phyloP scores from a whole-genome alignment of 2,329 filamentous ascomycete genomes.

The Dactylellina haptotyla region DNA sequence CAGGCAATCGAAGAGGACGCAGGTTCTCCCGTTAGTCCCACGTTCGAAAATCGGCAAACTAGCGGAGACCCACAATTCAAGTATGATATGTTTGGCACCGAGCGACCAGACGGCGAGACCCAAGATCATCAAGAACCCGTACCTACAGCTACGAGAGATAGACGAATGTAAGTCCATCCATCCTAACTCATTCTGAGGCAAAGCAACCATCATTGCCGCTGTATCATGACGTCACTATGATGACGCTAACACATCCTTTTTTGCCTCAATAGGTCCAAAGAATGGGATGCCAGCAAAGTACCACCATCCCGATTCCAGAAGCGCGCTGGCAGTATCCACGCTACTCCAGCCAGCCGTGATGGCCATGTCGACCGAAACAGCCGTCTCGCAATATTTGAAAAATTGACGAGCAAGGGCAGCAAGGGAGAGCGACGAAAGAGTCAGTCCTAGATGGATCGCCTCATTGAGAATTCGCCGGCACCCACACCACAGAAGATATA shows the following conservation, averaged over 20 bases:
- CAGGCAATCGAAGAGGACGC: constrained; percentile 40
- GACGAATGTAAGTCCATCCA: constrained; percentile 34
- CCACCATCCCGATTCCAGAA: constrained; percentile 76
- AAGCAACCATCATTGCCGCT: constrained; percentile 13
- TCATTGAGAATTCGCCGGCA: constrained; percentile 49
- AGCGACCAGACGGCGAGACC: constrained; percentile 20
- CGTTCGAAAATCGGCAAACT: constrained; percentile 29
- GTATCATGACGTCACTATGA: constrained; percentile 48
- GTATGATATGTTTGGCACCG: constrained; percentile 47
- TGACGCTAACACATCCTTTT: constrained; percentile 27
- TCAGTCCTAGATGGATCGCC: constrained; percentile 52
- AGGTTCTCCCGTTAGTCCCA: constrained; percentile 36
- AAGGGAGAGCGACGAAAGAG: constrained; percentile 52
- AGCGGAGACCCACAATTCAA: constrained; percentile 34
- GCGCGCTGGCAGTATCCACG: constrained; percentile 75
- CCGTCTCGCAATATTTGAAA: constrained; percentile 71
- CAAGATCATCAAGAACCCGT: too few relatives aligned
- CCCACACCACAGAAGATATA: constrained; percentile 43
- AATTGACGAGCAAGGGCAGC: constrained; percentile 27
- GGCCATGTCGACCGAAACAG: constrained; percentile 72
- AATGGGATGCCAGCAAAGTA: constrained; percentile 71
- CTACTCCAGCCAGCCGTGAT: constrained; percentile 73
- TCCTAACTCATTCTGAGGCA: background rate
- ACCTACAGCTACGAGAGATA: constrained; percentile 17
- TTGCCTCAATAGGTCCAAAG: constrained; percentile 54